These are phyloP conservation scores for Trematosphaeria pertusa DNA, from an alignment of 2,329 filamentous ascomycete genomes.

Conservation along the genomic window DNA sequence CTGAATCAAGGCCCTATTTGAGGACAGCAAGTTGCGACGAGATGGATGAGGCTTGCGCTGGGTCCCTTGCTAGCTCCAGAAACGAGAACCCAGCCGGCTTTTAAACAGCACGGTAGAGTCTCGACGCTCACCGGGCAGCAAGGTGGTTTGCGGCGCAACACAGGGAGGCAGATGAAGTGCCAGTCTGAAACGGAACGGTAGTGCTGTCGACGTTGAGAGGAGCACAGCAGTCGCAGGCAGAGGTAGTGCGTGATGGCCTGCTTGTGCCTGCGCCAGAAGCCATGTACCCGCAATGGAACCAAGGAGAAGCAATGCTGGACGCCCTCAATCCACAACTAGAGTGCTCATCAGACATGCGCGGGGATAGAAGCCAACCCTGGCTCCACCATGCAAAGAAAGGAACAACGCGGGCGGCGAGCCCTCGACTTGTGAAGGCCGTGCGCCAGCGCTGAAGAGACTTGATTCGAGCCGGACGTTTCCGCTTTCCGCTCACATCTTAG, in stretches of 20 bases:
- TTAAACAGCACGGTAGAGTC: slow-evolving; percentile 32
- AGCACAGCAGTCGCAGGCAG: slow-evolving; percentile 42
- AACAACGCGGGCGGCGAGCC: slow-evolving; percentile 32
- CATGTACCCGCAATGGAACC: slow-evolving; percentile 32
- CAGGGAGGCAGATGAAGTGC: slow-evolving; percentile 36
- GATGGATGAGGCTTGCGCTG: slow-evolving; percentile 34
- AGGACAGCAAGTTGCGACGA: slow-evolving; percentile 35
- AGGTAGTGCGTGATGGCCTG: slow-evolving; percentile 37
- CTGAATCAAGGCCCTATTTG: slow-evolving; percentile 32
- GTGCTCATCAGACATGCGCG: slow-evolving; percentile 39
- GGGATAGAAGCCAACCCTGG: slow-evolving; percentile 19
- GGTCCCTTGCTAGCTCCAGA: slow-evolving; percentile 42
- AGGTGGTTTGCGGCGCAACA: slow-evolving; percentile 35
- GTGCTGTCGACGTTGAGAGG: slow-evolving; percentile 32
- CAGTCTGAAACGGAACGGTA: slow-evolving; percentile 43
- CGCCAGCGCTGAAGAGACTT: slow-evolving; percentile 17
- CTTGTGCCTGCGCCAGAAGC: slow-evolving; percentile 35
- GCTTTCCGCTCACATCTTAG: slow-evolving; percentile 39
- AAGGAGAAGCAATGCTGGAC: slow-evolving; percentile 35
- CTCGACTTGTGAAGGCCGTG: slow-evolving; percentile 33
- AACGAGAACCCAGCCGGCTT: slow-evolving; percentile 39
- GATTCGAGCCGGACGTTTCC: slow-evolving; percentile 38
- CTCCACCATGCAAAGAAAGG: slow-evolving; percentile 31
- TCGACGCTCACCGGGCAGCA: slow-evolving; percentile 30
- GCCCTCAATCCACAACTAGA: slow-evolving; percentile 36